Percentiles rank a stretch among this genome's conserved stretches.
phyloP scores from a whole-genome alignment of 768 basidiomycete genomes.

The Lyophyllum atratum region DNA sequence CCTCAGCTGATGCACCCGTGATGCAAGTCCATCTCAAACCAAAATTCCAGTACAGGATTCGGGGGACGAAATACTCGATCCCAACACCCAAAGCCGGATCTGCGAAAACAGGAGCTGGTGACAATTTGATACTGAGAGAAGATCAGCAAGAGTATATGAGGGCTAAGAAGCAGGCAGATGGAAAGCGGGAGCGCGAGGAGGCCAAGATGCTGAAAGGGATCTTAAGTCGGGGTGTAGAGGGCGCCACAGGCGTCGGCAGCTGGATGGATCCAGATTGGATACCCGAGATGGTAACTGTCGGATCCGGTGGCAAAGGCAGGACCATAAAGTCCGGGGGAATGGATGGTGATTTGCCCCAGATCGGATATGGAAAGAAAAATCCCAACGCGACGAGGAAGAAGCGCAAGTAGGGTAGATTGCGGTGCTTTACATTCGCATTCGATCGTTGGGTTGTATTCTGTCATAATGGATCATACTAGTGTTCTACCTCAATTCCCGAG shows the following conservation, averaged over 20 bases:
- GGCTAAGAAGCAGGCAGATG: conserved; percentile 77
- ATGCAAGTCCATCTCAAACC: conserved; percentile 92
- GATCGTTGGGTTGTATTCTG: conserved; percentile 10
- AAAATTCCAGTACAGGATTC: conserved; percentile 92
- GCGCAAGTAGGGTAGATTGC: conserved; percentile 44
- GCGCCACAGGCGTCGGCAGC: conserved; percentile 59
- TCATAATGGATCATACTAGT: conserved; percentile 16
- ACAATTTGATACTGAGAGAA: conserved; percentile 87
- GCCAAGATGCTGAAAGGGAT: conserved; percentile 69
- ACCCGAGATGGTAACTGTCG: conserved; percentile 72
- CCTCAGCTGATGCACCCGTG: conserved; percentile 58
- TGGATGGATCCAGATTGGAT: conserved; percentile 98
- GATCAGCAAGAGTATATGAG: conserved; percentile 88
- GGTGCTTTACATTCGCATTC: conserved; percentile 18
- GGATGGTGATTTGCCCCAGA: conserved; percentile 74
- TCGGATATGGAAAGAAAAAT: conserved; percentile 88
- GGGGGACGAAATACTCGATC: conserved; percentile 92
- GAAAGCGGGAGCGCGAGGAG: conserved; percentile 77
- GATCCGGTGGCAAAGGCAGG: conserved; percentile 72
- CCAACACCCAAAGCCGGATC: conserved; percentile 88
- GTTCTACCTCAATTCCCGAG: conserved; percentile 57
- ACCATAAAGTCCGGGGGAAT: conserved; percentile 47
- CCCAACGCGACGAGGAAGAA: conserved; percentile 75
- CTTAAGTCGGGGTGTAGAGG: conserved; percentile 45
- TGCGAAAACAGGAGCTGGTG: conserved; percentile 80